A percentile compares a stretch with the other conserved stretches of the same genome.
Conservation (phyloP, 2,329 filamentous ascomycete genomes). For the Exophiala oligosperma region DNA sequence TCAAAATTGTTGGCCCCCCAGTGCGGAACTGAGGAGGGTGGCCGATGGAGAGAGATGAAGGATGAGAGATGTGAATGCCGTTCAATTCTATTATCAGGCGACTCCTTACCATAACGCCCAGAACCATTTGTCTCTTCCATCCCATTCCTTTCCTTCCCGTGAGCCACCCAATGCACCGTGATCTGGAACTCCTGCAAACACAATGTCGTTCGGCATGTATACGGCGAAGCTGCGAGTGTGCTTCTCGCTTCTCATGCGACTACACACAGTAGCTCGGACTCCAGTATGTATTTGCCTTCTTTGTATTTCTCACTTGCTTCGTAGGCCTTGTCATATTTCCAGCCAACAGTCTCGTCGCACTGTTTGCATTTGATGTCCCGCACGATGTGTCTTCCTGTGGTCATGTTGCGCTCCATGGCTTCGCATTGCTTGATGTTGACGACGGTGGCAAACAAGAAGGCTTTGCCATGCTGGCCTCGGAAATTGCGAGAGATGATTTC, state of each 20-base stretch:
- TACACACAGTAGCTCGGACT: conserved; percentile 28
- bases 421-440: conserved; percentile 84
- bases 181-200: no score
- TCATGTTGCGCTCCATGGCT: conserved; percentile 95
- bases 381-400: conserved; percentile 90
- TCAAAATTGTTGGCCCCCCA: background rate
- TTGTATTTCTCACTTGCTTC: conserved; percentile 95
- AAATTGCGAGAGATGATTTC: conserved; percentile 98
- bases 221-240: no score
- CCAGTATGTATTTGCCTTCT: conserved; percentile 93
- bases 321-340: conserved; percentile 98
- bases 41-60: no score
- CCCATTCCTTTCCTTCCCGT: no score
- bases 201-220: no score
- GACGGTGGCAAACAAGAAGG: conserved; percentile 90
- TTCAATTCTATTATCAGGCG: no score
- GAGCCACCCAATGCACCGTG: no score
- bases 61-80: no score
- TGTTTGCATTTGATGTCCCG: conserved; percentile 89
- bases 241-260: conserved; percentile 13
- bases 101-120: no score
- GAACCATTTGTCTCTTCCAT: no score
- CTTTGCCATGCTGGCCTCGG: conserved; percentile 96
- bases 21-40: no score
- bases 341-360: conserved; percentile 90